Evolutionary conservation across 2,329 filamentous ascomycete species (phyloP).

Genomic region (Aspergillus arachidicola): DNA sequence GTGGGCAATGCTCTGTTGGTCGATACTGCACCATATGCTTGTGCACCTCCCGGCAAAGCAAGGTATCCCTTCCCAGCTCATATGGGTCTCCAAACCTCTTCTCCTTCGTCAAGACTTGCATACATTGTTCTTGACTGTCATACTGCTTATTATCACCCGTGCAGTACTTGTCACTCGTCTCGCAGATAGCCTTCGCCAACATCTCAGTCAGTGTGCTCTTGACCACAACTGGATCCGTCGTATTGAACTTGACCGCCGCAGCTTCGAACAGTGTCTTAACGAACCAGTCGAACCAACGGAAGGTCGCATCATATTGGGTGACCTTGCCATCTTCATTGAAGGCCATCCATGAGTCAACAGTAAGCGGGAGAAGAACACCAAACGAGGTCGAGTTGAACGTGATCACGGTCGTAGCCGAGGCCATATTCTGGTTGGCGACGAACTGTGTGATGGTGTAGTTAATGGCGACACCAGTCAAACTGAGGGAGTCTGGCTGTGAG

Average conservation of each 20-base stretch:
- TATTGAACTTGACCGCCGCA: constrained; percentile 21
- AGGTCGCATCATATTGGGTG: constrained; percentile 27
- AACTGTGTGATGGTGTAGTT: constrained; percentile 30
- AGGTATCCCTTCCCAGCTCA: constrained; percentile 29
- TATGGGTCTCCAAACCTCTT: constrained; percentile 27
- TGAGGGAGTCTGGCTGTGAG: constrained; percentile 20
- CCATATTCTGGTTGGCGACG: constrained; percentile 24
- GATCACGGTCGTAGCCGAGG: constrained; percentile 24
- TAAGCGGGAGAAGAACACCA: constrained; percentile 22
- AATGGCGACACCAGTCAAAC: constrained; percentile 26
- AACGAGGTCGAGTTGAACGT: constrained; percentile 29
- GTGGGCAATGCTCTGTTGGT: constrained; percentile 29
- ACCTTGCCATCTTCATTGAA: constrained; percentile 27
- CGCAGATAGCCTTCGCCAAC: constrained; percentile 25
- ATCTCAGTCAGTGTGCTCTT: constrained; percentile 6
- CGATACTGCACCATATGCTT: constrained; percentile 32
- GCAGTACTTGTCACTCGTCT: constrained; percentile 24
- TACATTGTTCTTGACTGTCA: constrained; percentile 16
- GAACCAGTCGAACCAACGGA: constrained; percentile 29
- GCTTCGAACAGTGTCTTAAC: constrained; percentile 22
- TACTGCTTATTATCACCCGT: constrained; percentile 26
- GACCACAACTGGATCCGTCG: constrained; percentile 9
- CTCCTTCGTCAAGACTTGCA: constrained; percentile 21
- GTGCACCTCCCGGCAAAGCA: constrained; percentile 33
- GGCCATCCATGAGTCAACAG: constrained; percentile 31